These are phyloP conservation scores for Botrytis sinoallii DNA, from an alignment of 2,329 filamentous ascomycete species.

Conservation along the genomic window DNA sequence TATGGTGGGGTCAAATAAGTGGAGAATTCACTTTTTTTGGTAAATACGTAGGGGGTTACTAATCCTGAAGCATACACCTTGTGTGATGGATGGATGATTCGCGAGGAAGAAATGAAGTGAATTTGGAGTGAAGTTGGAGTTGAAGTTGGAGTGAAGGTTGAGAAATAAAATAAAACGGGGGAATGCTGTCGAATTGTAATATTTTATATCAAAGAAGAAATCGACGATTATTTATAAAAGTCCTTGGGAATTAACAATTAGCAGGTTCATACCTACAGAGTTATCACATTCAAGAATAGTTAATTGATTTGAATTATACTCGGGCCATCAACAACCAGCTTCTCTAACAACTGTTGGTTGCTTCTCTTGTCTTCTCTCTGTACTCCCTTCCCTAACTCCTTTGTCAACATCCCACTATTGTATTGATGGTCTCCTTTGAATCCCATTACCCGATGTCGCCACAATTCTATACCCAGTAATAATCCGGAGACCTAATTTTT, in stretches of 20 bases:
- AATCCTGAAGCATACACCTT: neutral
- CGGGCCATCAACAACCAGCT: neutral
- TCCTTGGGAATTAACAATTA: too few relatives aligned
- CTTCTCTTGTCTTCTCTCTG: neutral
- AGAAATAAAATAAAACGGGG: neutral
- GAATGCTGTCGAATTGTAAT: neutral
- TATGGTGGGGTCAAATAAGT: slow-evolving; percentile 13
- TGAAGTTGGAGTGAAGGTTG: neutral
- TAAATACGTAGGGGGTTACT: neutral
- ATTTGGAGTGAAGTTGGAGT: neutral
- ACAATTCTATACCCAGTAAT: neutral
- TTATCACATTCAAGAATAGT: neutral
- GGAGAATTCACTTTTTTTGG: neutral
- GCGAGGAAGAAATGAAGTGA: neutral
- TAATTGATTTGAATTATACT: neutral
- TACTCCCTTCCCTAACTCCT: neutral
- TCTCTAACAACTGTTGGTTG: neutral
- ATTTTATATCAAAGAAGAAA: neutral
- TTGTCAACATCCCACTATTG: neutral
- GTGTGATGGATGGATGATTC: neutral
- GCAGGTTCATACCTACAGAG: neutral
- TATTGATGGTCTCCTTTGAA: neutral
- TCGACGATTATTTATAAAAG: neutral
- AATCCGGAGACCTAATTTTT: neutral
- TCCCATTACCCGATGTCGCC: slow-evolving; percentile 9